These are phyloP conservation scores for Russula lepida DNA, from an alignment of 768 basidiomycete species.

Conservation along the genomic window DNA sequence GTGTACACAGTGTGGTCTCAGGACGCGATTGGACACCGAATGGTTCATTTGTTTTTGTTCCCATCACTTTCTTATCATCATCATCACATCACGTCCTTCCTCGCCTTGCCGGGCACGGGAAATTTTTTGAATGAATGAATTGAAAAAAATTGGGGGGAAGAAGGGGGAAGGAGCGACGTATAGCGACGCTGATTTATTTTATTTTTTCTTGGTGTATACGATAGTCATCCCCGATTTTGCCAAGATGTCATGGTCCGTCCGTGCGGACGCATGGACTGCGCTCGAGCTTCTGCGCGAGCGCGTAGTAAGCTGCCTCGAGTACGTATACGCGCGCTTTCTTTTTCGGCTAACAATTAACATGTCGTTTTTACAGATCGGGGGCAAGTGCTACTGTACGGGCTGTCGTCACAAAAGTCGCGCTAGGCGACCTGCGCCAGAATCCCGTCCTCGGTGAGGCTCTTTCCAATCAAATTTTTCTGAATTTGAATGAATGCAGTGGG, in stretches of 20 bases:
- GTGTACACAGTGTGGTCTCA: conserved; percentile 69
- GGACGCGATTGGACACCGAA: conserved; percentile 64
- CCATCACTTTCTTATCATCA: not conserved
- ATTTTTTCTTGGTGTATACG: not conserved
- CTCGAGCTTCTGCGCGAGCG: conserved; percentile 47
- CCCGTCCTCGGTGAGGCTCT: conserved; percentile 18
- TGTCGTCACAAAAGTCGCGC: conserved; percentile 9
- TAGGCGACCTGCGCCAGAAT: conserved; percentile 18
- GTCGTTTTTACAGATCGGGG: conserved; percentile 12
- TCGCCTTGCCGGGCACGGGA: too few species aligned
- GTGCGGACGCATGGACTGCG: conserved; percentile 57
- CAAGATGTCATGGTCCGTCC: conserved; percentile 61
- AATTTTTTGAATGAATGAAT: too few species aligned
- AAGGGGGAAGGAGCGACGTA: not conserved
- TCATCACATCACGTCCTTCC: too few species aligned
- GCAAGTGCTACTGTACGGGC: conserved; percentile 15
- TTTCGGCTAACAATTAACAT: too few species aligned
- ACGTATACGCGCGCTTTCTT: conserved; percentile 24
- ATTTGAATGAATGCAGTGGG: too few species aligned
- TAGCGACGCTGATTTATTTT: not conserved
- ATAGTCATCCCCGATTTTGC: conserved; percentile 81
- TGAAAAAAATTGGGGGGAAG: not conserved
- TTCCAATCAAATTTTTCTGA: not conserved
- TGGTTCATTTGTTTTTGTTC: conserved; percentile 47
- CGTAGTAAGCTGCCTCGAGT: conserved; percentile 67